Conservation (phyloP, 75 land plant genomes). For the Adiantum capillusveneris region DNA sequence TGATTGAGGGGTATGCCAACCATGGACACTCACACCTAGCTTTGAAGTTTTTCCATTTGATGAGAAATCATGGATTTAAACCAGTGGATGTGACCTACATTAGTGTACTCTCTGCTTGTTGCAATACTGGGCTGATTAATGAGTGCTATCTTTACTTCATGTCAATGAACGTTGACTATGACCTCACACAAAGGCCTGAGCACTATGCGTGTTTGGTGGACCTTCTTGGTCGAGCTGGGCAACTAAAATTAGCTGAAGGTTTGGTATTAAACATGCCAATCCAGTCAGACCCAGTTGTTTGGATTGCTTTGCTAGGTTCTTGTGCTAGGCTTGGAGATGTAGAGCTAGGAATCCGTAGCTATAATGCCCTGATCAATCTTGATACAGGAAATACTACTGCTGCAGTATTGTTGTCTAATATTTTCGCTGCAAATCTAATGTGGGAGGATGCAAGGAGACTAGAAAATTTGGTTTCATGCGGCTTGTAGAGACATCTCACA, state of each 20-base stretch:
- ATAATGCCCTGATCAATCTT: slow-evolving; percentile 14
- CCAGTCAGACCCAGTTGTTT: slow-evolving; percentile 21
- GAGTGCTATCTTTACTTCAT: slow-evolving; percentile 17
- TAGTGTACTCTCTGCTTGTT: slow-evolving; percentile 31
- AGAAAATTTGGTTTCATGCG: too few species aligned
- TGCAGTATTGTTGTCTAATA: slow-evolving; percentile 25
- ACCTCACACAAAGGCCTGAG: slow-evolving; percentile 15
- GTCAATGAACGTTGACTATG: slow-evolving; percentile 11
- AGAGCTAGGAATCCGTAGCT: slow-evolving; percentile 20
- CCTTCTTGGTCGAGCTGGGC: slow-evolving; percentile 37
- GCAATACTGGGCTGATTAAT: slow-evolving; percentile 27
- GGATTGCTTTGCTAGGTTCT: slow-evolving; percentile 36
- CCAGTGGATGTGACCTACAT: slow-evolving; percentile 24
- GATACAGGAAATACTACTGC: slow-evolving; percentile 21
- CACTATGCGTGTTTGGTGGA: slow-evolving; percentile 39
- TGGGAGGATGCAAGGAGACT: slow-evolving; percentile 25
- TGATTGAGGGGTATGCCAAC: slow-evolving; percentile 29
- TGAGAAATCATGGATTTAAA: slow-evolving; percentile 9
- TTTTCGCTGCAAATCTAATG: slow-evolving; percentile 18
- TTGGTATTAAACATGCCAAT: slow-evolving; percentile 25
- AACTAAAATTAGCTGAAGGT: slow-evolving; percentile 18
- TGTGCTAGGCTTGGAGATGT: slow-evolving; percentile 24
- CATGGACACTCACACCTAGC: slow-evolving; percentile 22
- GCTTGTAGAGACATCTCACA: too few species aligned
- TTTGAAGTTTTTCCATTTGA: slow-evolving; percentile 18